phyloP scores from a whole-genome alignment of 345 rosid genomes.

The Turritis glabra region DNA sequence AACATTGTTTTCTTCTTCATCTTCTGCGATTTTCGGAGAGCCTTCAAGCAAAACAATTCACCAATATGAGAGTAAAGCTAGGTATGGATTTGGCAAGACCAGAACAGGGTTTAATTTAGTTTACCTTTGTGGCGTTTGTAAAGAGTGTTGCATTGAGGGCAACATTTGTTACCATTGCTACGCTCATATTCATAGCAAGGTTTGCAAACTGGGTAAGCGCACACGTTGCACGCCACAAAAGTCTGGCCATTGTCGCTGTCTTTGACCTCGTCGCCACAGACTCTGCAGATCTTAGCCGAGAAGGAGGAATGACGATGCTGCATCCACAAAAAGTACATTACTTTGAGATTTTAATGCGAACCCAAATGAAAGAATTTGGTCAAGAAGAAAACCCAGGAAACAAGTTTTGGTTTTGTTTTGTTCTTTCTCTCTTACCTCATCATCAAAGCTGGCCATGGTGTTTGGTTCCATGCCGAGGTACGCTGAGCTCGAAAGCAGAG shows the following conservation, averaged over 20 bases:
- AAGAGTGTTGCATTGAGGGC: slow-evolving; percentile 93
- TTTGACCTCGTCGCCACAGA: slow-evolving; percentile 82
- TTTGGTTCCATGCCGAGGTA: slow-evolving; percentile 46
- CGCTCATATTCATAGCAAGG: slow-evolving; percentile 93
- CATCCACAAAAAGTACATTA: slow-evolving; percentile 26
- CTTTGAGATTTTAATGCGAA: background rate
- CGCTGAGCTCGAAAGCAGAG: slow-evolving; percentile 17
- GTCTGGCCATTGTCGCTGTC: slow-evolving; percentile 52
- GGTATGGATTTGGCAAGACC: background rate
- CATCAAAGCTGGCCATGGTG: slow-evolving; percentile 61
- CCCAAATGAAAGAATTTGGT: background rate
- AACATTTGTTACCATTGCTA: slow-evolving; percentile 81
- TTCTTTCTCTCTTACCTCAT: slow-evolving; percentile 42
- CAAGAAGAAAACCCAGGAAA: slow-evolving; percentile 9
- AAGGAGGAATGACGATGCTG: slow-evolving; percentile 48
- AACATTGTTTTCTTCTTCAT: slow-evolving; percentile 56
- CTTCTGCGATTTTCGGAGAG: slow-evolving; percentile 69
- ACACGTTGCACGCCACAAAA: slow-evolving; percentile 78
- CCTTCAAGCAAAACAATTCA: slow-evolving; percentile 41
- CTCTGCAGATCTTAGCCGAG: slow-evolving; percentile 54
- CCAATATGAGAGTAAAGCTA: background rate
- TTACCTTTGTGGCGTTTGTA: slow-evolving; percentile 86
- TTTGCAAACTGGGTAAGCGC: slow-evolving; percentile 81
- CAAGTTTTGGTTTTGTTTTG: background rate
- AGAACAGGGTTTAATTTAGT: background rate